Base-by-base conservation (phyloP, 2,329 filamentous ascomycete species). In the Gnomoniopsis smithogilvyi region DNA sequence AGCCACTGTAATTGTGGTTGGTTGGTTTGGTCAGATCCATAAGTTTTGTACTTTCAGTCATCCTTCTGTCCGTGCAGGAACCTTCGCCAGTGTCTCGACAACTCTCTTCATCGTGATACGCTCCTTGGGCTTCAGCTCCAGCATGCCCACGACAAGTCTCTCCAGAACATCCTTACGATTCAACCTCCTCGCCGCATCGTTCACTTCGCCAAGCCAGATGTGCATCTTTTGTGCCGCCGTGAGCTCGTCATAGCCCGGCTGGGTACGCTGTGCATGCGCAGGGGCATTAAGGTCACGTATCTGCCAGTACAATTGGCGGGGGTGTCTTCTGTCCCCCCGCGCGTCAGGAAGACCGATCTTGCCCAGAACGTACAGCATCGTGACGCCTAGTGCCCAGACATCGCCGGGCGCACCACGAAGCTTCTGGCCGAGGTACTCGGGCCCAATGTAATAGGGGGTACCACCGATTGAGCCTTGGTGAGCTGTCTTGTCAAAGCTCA, bases 391-490 rank as follows among this genome's bases (percentile, higher is more conserved):
- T 0, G 82, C 83, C 82, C 83, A 86, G 10, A 85, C 81, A 63
- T 86, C 83, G 33, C 82, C 83, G 2, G 81, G 73, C 3, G 78
- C 69, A 3, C 83, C 83, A 34, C 83, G 81, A 50, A 77, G 73
- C 67, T 80, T 82, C 54, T 75, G 72, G 14, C 78, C 80, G 60
- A 86, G 83, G 67, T 84, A 86, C 68, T 86, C 83, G 22, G 83
- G 83, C 1, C 83, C 82, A 21, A 86, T 77, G 66, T 86, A 86
- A 70, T 84, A 86, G 14, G 83, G 83, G 15, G 83, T 86, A 52
- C 83, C 83, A 26, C 83, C 83, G 10, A 76, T 76, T 12, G 48
- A 48, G 33, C 51, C 49, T 22, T 62, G 60, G 2, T 76, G 78
- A 14, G 77, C 75, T 3, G 78, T 74, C 61, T 77, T 78, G 56